phyloP scores from a whole-genome alignment of 768 basidiomycete species.

The Boletus tylopilopsis region DNA sequence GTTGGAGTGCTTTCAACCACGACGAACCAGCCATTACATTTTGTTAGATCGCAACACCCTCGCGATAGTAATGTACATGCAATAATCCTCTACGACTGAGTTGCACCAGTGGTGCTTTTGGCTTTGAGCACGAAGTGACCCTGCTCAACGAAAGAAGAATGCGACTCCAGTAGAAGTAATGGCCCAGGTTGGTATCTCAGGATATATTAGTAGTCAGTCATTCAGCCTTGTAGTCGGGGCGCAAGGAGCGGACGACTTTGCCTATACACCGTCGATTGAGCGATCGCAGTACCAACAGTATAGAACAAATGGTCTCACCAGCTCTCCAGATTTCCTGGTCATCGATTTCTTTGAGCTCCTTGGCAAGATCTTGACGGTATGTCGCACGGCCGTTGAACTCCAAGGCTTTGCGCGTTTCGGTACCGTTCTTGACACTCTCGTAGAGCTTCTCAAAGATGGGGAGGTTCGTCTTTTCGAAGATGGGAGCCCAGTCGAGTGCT shows the following conservation, averaged over 20 bases:
- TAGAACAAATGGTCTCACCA: constrained; percentile 41
- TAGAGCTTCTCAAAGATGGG: constrained; percentile 96
- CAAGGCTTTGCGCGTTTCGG: constrained; percentile 94
- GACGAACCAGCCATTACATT: too few relatives aligned
- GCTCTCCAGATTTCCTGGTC: constrained; percentile 99
- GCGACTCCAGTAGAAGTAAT: constrained; percentile 2
- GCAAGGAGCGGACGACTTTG: constrained; percentile 87
- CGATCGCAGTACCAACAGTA: not conserved
- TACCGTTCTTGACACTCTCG: constrained; percentile 90
- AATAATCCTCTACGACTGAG: constrained; percentile 5
- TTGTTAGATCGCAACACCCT: too few relatives aligned
- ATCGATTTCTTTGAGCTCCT: constrained; percentile 92
- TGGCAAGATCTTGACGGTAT: constrained; percentile 89
- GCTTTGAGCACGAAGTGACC: constrained; percentile 11
- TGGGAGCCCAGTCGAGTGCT: constrained; percentile 97
- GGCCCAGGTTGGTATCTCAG: constrained; percentile 7
- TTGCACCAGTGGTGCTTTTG: constrained; percentile 29
- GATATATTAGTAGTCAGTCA: constrained; percentile 19
- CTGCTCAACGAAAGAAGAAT: constrained; percentile 4
- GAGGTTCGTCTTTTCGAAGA: constrained; percentile 91
- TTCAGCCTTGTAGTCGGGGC: constrained; percentile 79
- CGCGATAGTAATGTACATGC: constrained; percentile 16
- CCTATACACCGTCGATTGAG: constrained; percentile 37
- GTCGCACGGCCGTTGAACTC: constrained; percentile 93
- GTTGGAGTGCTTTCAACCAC: not conserved